These are phyloP conservation scores for Lenwebbia sp. DNA, from an alignment of 345 rosid genomes.

Conservation along the genomic window DNA sequence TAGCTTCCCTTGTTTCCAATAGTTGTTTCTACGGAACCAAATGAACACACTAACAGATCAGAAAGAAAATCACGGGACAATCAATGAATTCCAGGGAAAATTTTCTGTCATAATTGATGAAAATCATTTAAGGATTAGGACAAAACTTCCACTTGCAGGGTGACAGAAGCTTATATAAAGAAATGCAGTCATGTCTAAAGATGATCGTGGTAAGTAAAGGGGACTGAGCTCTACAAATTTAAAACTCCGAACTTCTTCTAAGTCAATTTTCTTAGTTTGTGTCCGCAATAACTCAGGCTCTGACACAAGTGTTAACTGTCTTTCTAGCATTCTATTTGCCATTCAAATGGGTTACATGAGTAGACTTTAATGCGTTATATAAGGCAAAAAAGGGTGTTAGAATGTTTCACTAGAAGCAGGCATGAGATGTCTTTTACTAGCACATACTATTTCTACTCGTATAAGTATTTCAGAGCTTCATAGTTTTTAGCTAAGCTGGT, in stretches of 20 bases:
- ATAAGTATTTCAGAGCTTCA: not conserved
- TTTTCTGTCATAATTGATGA: not conserved
- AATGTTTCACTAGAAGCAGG: not conserved
- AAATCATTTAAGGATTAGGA: not conserved
- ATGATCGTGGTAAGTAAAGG: not conserved
- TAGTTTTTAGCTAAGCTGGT: not conserved
- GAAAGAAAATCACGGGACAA: not conserved
- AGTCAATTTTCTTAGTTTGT: not conserved
- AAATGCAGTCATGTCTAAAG: not conserved
- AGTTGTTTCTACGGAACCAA: slow-evolving; percentile 48
- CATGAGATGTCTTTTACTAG: not conserved
- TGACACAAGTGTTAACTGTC: not conserved
- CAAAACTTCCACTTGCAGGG: not conserved
- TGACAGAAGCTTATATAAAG: not conserved
- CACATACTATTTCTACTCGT: not conserved
- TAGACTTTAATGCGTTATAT: not conserved
- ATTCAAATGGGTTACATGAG: not conserved
- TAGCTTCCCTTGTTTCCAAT: slow-evolving; percentile 87
- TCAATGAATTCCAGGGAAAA: not conserved
- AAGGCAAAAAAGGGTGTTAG: not conserved
- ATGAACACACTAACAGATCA: not conserved
- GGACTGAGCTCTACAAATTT: not conserved
- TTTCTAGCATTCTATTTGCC: not conserved
- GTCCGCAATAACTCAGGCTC: not conserved
- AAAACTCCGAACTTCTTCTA: not conserved